Percentiles rank a stretch among this genome's conserved stretches.
These are phyloP conservation scores for Syzygium malaccense DNA, from an alignment of 441 rosid genomes.

Conservation along the genomic window DNA sequence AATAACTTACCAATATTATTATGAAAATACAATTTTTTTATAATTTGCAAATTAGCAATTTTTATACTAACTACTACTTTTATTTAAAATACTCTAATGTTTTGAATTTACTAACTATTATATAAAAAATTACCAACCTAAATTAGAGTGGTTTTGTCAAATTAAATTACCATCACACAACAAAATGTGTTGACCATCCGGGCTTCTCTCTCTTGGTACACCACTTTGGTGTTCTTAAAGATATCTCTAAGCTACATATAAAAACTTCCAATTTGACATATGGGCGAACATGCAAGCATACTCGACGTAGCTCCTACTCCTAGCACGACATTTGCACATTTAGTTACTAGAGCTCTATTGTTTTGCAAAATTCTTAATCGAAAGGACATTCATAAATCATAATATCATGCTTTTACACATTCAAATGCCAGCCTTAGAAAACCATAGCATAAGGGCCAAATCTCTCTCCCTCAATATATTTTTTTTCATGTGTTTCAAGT, in stretches of 20 bases:
- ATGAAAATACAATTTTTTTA: background rate
- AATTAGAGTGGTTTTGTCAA: background rate
- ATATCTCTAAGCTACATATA: background rate
- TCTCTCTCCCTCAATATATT: background rate
- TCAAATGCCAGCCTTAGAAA: background rate
- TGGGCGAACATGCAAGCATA: background rate
- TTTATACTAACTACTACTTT: background rate
- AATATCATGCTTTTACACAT: background rate
- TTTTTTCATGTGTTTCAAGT: background rate
- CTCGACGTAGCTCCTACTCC: background rate
- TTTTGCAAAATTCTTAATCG: background rate
- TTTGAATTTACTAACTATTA: background rate
- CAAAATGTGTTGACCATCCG: background rate
- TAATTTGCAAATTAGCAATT: background rate
- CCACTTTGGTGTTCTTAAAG: background rate
- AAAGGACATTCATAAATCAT: background rate
- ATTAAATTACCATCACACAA: background rate
- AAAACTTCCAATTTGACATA: background rate
- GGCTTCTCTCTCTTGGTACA: background rate
- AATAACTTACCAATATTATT: background rate
- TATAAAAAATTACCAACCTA: background rate
- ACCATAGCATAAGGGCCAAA: background rate
- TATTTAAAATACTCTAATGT: background rate
- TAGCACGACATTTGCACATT: background rate
- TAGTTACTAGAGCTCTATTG: background rate